phyloP scores from a whole-genome alignment of 306 rosid genomes.

The Prunus armeniaca region DNA sequence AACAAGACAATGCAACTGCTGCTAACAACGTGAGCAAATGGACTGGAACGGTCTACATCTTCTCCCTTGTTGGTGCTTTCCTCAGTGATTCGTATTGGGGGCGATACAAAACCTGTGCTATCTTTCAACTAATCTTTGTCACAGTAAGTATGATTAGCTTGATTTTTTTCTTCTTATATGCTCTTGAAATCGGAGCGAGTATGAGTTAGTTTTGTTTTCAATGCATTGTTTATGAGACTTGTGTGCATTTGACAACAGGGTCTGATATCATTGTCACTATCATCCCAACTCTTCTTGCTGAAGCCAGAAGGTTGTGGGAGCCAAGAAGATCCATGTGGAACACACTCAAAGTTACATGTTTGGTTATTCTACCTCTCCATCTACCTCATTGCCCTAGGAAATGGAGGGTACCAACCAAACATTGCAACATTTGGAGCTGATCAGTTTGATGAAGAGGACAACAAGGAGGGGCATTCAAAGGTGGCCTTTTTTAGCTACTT shows the following conservation, averaged over 20 bases:
- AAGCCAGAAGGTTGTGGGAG: constrained; percentile 86
- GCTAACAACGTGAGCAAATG: constrained; percentile 95
- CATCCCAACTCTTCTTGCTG: constrained; percentile 76
- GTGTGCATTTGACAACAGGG: constrained; percentile 52
- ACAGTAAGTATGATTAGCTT: constrained; percentile 45
- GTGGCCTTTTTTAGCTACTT: constrained; percentile 97
- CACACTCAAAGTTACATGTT: constrained; percentile 57
- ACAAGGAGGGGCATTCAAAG: constrained; percentile 63
- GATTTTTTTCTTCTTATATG: background rate
- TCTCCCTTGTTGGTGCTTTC: constrained; percentile 97
- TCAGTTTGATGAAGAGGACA: constrained; percentile 86
- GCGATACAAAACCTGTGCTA: constrained; percentile 82
- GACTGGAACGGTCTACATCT: constrained; percentile 93
- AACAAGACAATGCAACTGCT: constrained; percentile 79
- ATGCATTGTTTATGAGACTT: background rate
- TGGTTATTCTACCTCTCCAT: constrained; percentile 81
- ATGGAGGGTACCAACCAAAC: constrained; percentile 96
- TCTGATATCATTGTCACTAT: constrained; percentile 56
- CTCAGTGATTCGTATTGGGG: constrained; percentile 98
- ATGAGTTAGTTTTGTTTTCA: background rate
- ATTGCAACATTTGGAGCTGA: constrained; percentile 96
- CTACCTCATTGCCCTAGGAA: constrained; percentile 87
- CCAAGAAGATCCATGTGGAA: constrained; percentile 52
- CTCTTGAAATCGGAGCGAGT: background rate
- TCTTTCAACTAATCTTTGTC: constrained; percentile 84